phyloP scores from a whole-genome alignment of 768 basidiomycete genomes.

The Trametes punicea region DNA sequence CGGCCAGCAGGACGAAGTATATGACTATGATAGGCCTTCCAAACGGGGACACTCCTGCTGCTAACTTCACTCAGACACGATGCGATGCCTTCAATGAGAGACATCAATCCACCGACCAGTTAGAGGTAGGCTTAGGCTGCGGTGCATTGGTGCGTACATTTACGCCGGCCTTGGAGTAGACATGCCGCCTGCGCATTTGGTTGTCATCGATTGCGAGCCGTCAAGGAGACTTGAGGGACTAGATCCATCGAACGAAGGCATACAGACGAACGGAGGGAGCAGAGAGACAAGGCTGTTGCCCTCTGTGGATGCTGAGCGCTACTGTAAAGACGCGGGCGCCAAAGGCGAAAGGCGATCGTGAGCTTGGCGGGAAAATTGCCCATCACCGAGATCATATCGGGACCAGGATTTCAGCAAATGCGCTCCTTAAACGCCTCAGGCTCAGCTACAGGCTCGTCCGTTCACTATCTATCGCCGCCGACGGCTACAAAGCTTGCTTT shows the following conservation, averaged over 20 bases:
- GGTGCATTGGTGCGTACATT: too few species aligned
- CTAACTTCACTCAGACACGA: neutral
- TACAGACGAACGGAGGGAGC: neutral
- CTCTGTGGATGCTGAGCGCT: neutral
- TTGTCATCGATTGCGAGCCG: neutral
- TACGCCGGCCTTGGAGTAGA: neutral
- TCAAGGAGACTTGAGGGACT: too few species aligned
- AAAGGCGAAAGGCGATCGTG: neutral
- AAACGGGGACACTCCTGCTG: neutral
- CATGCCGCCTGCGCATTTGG: neutral
- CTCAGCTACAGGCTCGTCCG: too few species aligned
- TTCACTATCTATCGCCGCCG: too few species aligned
- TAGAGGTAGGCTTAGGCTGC: too few species aligned
- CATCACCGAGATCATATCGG: neutral
- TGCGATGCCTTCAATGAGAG: neutral
- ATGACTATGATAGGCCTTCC: neutral
- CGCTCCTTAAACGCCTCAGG: too few species aligned
- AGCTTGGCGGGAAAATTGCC: neutral
- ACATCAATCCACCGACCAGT: neutral
- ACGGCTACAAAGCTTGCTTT: too few species aligned
- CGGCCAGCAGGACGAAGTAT: constrained; percentile 1
- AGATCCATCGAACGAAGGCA: too few species aligned
- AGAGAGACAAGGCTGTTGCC: neutral
- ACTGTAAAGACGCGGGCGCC: neutral
- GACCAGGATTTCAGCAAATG: too few species aligned